Evolutionary conservation across 371 early-diverging fungal genomes (phyloP).

Genomic region (Batrachochytrium dendrobatidis): DNA sequence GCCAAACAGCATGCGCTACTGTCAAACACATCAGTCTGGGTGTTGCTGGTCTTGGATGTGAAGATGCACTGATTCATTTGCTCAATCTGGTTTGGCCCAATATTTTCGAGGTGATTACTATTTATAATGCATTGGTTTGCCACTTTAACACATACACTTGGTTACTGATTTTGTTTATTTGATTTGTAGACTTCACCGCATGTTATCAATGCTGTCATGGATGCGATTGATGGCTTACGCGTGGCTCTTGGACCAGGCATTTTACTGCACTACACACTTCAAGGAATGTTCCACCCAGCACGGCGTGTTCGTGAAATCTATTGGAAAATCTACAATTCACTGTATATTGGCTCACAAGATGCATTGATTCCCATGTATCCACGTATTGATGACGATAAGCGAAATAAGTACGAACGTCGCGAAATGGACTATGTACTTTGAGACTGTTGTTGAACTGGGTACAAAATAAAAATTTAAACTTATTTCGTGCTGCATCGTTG

Average conservation of each 20-base stretch:
- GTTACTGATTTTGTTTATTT: conserved; percentile 2
- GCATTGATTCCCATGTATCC: conserved; percentile 88
- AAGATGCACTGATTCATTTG: conserved; percentile 88
- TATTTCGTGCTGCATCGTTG: no score
- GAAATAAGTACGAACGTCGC: conserved; percentile 42
- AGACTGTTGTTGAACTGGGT: no score
- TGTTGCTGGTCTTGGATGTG: conserved; percentile 84
- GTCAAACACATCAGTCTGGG: conserved; percentile 91
- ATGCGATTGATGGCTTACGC: conserved; percentile 90
- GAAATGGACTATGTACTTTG: conserved; percentile 9
- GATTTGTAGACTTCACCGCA: conserved; percentile 61
- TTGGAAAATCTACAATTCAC: conserved; percentile 93
- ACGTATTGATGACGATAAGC: conserved; percentile 71
- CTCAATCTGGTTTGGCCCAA: conserved; percentile 97
- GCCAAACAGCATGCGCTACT: conserved; percentile 92
- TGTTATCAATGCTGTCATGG: conserved; percentile 94
- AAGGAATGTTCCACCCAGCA: conserved; percentile 97
- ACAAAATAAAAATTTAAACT: no score
- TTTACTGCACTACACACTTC: conserved; percentile 80
- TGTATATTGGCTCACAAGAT: conserved; percentile 91
- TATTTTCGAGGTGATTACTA: conserved; percentile 75
- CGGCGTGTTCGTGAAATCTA: conserved; percentile 91
- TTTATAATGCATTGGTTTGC: not conserved
- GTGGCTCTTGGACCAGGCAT: conserved; percentile 82
- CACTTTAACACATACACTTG: not conserved